Evolutionary conservation across 2,329 filamentous ascomycete genomes (phyloP), one percentile per base, ranked within the genome.

Genomic region (Aureobasidium sp.): DNA sequence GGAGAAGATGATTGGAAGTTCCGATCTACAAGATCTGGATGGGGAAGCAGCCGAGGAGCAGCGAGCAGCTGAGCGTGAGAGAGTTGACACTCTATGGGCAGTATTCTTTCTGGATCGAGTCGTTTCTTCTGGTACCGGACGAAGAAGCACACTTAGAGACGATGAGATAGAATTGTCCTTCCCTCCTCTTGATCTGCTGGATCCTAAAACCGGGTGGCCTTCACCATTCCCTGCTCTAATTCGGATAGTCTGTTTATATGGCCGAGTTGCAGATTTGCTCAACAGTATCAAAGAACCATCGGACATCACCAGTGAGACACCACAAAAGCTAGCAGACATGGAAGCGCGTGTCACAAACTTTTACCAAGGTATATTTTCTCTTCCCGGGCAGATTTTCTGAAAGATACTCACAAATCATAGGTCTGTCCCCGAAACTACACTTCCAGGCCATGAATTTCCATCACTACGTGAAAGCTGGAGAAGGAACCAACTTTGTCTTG

Each of bases 361-460:
- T 57, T 85, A 95, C 70, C 90, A 93, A 71, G 84, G 54, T 58
- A 3, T 3, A 42, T n/a, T 4, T 36, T 3, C 27, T 14, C 30
- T 34, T 21, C 29, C 14, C 9, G 25, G 27, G 13, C 16, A 14
- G 32, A 37, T 5, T 4, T 21, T n/a, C 3, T 4, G 30, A 36
- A 7, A 9, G 10, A 10, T 29, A 37, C 32, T 58, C 2, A 58
- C 32, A 37, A 4, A 5, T 11, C 3, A 37, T 16, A 58, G 54
- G 82, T 58, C 82, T 93, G 67, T 89, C 91, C 44, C 79, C 82
- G 3, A 85, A 83, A 50, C 79, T 96, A 9, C 88, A 91, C 70
- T 96, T 96, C 74, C 91, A 92, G 70, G 89, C 89, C 9, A 79
- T 85, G 68, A 95, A 95, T 73, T 96, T 96, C 71, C 89, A 91